Percentiles rank a stretch among this genome's conserved stretches.
These are phyloP conservation scores for Cicer judaicum DNA, from an alignment of 306 rosid species.

Conservation along the genomic window DNA sequence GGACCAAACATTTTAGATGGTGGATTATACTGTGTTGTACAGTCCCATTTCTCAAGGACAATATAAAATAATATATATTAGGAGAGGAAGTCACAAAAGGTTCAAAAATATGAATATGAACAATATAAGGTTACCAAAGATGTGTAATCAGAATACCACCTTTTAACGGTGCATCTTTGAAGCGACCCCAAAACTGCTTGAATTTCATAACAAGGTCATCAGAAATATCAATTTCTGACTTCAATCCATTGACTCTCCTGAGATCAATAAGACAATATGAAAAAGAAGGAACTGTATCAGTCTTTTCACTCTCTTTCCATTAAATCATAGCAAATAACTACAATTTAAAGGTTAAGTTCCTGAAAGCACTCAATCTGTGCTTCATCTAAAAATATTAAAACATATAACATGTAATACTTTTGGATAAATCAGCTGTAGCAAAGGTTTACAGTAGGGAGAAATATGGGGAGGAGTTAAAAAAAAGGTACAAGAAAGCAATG, in stretches of 20 bases:
- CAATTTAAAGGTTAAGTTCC: slow-evolving; percentile 17
- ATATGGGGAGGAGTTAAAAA: background rate
- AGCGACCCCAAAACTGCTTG: slow-evolving; percentile 74
- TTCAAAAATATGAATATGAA: slow-evolving; percentile 31
- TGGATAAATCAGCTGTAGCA: background rate
- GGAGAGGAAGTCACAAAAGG: slow-evolving; percentile 12
- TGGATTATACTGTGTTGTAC: background rate
- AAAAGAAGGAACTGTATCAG: slow-evolving; percentile 18
- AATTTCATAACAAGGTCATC: slow-evolving; percentile 66
- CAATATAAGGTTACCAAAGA: slow-evolving; percentile 20
- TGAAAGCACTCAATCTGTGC: slow-evolving; percentile 27
- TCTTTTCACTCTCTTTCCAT: slow-evolving; percentile 30
- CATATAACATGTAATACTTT: slow-evolving; percentile 4
- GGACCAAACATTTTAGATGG: slow-evolving; percentile 24
- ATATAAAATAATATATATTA: slow-evolving; percentile 35
- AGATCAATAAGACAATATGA: slow-evolving; percentile 31
- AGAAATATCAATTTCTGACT: slow-evolving; percentile 74
- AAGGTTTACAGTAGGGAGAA: slow-evolving; percentile 21
- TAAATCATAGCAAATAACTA: slow-evolving; percentile 34
- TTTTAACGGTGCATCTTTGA: slow-evolving; percentile 77
- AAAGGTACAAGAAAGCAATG: background rate
- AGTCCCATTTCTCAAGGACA: slow-evolving; percentile 30
- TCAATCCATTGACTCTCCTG: slow-evolving; percentile 89
- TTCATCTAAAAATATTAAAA: slow-evolving; percentile 5
- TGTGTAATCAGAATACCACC: slow-evolving; percentile 57